phyloP scores from a whole-genome alignment of 1,139 yeast species.

The Maudiozyma humilis region DNA sequence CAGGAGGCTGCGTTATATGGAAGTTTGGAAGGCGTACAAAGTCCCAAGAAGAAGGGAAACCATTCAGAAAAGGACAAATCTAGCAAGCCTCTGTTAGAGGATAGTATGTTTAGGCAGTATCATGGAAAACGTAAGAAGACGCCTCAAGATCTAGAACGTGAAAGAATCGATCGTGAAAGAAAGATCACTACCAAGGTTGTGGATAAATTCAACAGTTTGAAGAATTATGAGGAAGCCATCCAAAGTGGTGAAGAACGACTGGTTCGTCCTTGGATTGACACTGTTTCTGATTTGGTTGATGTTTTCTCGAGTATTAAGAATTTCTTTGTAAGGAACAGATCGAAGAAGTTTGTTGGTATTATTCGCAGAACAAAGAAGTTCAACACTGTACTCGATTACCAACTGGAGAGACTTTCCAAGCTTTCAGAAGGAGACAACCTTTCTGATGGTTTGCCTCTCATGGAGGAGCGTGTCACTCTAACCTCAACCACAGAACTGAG shows the following conservation, averaged over 20 bases:
- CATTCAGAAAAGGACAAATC: conserved; percentile 20
- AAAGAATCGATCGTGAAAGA: conserved; percentile 50
- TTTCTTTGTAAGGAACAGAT: conserved; percentile 71
- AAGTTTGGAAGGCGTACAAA: conserved; percentile 12
- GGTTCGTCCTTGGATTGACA: conserved; percentile 71
- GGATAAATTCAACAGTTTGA: conserved; percentile 57
- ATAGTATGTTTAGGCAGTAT: conserved; percentile 28
- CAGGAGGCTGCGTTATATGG: conserved; percentile 27
- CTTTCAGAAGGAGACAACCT: conserved; percentile 54
- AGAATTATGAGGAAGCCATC: conserved; percentile 48
- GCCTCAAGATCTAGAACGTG: conserved; percentile 44
- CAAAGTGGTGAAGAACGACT: conserved; percentile 45
- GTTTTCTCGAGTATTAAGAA: conserved; percentile 68
- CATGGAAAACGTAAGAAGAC: conserved; percentile 27
- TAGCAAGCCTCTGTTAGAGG: conserved; percentile 33
- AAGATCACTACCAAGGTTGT: conserved; percentile 53
- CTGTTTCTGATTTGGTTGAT: conserved; percentile 75
- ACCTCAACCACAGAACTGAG: conserved; percentile 48
- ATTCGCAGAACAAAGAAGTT: conserved; percentile 53
- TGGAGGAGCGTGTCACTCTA: conserved; percentile 36
- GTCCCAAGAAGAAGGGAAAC: conserved; percentile 12
- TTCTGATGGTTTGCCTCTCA: conserved; percentile 29
- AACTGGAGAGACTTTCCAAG: conserved; percentile 58
- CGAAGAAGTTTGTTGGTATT: conserved; percentile 60
- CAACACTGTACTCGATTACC: conserved; percentile 60